These are phyloP conservation scores for Boletales sp. DNA, from an alignment of 768 basidiomycete species.

Conservation along the genomic window DNA sequence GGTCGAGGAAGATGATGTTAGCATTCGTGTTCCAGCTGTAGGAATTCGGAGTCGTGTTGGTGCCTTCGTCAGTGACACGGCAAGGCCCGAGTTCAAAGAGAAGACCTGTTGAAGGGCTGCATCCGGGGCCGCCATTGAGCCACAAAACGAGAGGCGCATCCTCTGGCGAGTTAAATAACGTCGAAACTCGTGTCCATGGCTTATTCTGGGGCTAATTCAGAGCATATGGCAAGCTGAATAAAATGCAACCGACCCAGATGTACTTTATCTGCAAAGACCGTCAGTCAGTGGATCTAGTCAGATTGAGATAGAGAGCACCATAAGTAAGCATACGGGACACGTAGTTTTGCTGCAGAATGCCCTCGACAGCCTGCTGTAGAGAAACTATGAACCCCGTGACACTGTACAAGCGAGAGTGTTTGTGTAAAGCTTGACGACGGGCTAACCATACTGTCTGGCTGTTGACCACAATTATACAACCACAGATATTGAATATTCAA, in stretches of 20 bases:
- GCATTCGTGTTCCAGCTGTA: slow-evolving; percentile 82
- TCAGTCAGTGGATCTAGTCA: not conserved
- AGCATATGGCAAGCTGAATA: not conserved
- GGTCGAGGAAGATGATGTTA: slow-evolving; percentile 58
- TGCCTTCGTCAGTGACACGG: slow-evolving; percentile 61
- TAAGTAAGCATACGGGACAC: no score
- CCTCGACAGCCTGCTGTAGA: no score
- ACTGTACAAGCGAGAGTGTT: no score
- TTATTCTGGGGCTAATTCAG: not conserved
- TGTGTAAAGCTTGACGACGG: no score
- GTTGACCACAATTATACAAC: no score
- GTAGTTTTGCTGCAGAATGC: no score
- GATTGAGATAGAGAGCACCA: no score
- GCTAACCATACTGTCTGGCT: no score
- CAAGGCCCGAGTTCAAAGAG: slow-evolving; percentile 95
- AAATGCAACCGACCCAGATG: not conserved
- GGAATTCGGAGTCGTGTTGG: slow-evolving; percentile 68
- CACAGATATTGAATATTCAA: no score
- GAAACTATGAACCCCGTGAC: no score
- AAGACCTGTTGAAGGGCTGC: slow-evolving; percentile 76
- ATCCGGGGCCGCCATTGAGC: slow-evolving; percentile 81
- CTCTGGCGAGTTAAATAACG: slow-evolving; percentile 46
- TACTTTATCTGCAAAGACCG: not conserved
- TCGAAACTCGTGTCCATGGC: not conserved
- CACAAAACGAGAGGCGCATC: slow-evolving; percentile 84